Evolutionary conservation across 441 rosid species (phyloP).

Genomic region (Codiaeum variegatum): DNA sequence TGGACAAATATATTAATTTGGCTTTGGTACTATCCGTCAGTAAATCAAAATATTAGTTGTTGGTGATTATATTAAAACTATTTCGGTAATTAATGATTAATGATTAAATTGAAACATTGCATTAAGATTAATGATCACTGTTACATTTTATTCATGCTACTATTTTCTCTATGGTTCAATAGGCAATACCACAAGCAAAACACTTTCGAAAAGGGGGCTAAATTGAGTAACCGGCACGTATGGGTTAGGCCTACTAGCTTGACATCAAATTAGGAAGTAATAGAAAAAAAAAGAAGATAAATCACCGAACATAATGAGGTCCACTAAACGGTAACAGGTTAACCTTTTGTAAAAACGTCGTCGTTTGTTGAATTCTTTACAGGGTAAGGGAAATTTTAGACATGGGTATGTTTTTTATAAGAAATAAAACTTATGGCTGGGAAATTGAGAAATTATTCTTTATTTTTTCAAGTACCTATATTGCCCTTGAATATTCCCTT

Average conservation of each 20-base stretch:
- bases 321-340: not conserved
- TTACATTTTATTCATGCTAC: too few species aligned
- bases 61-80: too few species aligned
- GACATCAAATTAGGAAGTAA: not conserved
- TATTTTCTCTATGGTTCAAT: not conserved
- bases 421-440: not conserved
- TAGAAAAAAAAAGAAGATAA: not conserved
- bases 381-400: not conserved
- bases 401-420: not conserved
- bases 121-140: too few species aligned
- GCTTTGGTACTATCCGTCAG: too few species aligned
- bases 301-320: not conserved
- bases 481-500: not conserved
- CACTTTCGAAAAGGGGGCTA: not conserved
- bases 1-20: too few species aligned
- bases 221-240: not conserved
- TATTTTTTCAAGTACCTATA: not conserved
- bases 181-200: not conserved
- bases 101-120: too few species aligned
- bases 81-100: too few species aligned
- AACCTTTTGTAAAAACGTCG: not conserved
- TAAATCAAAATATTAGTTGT: too few species aligned
- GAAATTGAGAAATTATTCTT: not conserved
- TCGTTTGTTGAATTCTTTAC: not conserved
- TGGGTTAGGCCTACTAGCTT: not conserved